Evolutionary conservation across 768 basidiomycete genomes (phyloP).

Genomic region (Phallus indusiatus): DNA sequence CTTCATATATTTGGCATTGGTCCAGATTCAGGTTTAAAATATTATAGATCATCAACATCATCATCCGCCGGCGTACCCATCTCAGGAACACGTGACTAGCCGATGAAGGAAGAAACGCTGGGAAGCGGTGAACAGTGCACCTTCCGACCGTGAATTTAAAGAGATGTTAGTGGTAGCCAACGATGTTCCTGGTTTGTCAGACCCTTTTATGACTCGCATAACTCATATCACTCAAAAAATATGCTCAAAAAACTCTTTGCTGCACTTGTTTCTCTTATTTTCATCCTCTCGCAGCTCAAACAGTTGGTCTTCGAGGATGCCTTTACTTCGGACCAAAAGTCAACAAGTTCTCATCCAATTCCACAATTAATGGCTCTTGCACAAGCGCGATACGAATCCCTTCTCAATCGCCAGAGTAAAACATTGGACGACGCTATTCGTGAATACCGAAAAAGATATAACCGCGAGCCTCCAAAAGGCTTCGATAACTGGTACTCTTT

Average conservation of each 20-base stretch:
- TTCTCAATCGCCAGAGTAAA: conserved; percentile 68
- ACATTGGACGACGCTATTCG: conserved; percentile 68
- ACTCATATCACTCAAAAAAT: too few species aligned
- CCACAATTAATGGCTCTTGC: conserved; percentile 77
- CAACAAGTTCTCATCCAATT: conserved; percentile 67
- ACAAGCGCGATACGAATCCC: conserved; percentile 54
- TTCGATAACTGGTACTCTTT: conserved; percentile 91
- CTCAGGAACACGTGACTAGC: too few species aligned
- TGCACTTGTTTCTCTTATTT: background rate
- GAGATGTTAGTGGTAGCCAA: too few species aligned
- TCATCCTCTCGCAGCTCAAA: background rate
- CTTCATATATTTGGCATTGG: too few species aligned
- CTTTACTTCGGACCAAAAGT: background rate
- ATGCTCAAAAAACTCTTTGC: background rate
- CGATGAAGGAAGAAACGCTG: too few species aligned
- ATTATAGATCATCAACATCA: too few species aligned
- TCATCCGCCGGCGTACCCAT: too few species aligned
- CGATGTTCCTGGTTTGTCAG: too few species aligned
- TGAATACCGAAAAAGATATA: conserved; percentile 76
- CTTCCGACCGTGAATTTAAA: too few species aligned
- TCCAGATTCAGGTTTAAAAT: too few species aligned
- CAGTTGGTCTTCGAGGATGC: background rate
- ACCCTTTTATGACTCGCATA: background rate
- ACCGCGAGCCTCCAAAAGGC: conserved; percentile 73
- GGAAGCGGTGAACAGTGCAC: too few species aligned